A percentile compares a stretch with the other conserved stretches of the same genome.
Evolutionary conservation across 805 yeast species (phyloP).

Genomic region (Myxozyma geophila): DNA sequence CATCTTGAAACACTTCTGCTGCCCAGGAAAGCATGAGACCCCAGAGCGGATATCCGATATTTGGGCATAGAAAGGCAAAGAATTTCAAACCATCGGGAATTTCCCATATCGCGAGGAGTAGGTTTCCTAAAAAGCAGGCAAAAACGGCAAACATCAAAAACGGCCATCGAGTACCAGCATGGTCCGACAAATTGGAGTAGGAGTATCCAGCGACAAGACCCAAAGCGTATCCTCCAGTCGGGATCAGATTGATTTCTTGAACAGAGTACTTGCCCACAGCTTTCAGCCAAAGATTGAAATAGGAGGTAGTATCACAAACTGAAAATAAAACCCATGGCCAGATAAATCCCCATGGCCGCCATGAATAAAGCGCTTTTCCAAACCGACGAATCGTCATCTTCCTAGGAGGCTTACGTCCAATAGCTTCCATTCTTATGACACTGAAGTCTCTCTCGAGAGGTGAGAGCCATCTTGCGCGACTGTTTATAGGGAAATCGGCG

Average conservation of each 20-base stretch:
- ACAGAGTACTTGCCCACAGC: conserved; percentile 39
- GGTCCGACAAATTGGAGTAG: conserved; percentile 43
- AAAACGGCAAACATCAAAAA: conserved; percentile 25
- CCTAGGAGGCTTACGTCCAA: conserved; percentile 34
- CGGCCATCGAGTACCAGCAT: conserved; percentile 42
- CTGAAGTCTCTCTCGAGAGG: conserved; percentile 25
- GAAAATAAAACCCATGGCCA: conserved; percentile 28
- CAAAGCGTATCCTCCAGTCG: conserved; percentile 45
- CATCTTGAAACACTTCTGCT: conserved; percentile 39
- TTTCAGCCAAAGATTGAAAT: conserved; percentile 43
- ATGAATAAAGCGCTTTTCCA: conserved; percentile 15
- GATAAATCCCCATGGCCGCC: conserved; percentile 32
- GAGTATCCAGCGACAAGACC: conserved; percentile 41
- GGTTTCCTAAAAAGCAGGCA: conserved; percentile 22
- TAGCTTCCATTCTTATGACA: conserved; percentile 27
- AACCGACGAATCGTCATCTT: conserved; percentile 21
- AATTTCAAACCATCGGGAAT: conserved; percentile 18
- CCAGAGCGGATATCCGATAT: conserved; percentile 25
- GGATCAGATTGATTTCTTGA: conserved; percentile 43
- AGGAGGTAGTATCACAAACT: conserved; percentile 27
- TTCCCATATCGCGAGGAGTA: conserved; percentile 30
- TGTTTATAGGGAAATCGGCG: conserved; percentile 32
- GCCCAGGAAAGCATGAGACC: conserved; percentile 36
- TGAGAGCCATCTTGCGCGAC: conserved; percentile 26
- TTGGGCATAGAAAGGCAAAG: conserved; percentile 22